Evolutionary conservation across 257 asterid genomes (phyloP).

Genomic region (Solanum acaule): DNA sequence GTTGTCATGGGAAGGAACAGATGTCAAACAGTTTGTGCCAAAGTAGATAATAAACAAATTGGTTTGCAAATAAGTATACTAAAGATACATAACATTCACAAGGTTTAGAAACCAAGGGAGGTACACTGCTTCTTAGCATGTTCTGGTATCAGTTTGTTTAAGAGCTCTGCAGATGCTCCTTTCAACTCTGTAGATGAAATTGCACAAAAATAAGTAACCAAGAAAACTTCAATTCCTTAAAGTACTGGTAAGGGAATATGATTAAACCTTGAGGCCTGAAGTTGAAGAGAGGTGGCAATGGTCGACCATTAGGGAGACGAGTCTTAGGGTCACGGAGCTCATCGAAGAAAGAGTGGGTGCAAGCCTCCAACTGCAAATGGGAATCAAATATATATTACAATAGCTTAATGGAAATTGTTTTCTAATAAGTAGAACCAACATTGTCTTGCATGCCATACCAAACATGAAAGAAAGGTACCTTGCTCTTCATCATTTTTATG

Average conservation of each 20-base stretch:
- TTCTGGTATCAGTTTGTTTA: slow-evolving; percentile 62
- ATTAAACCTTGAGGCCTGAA: slow-evolving; percentile 44
- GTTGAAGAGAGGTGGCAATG: slow-evolving; percentile 65
- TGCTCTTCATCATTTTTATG: background rate
- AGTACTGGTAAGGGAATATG: background rate
- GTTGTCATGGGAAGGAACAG: background rate
- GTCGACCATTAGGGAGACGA: slow-evolving; percentile 60
- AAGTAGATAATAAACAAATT: background rate
- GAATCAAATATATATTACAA: background rate
- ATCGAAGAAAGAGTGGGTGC: slow-evolving; percentile 58
- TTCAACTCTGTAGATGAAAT: slow-evolving; percentile 38
- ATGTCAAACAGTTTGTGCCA: background rate
- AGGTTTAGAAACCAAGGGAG: slow-evolving; percentile 34
- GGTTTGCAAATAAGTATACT: background rate
- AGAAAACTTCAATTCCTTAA: background rate
- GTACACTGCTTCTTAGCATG: slow-evolving; percentile 73
- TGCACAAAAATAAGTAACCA: background rate
- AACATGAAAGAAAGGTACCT: background rate
- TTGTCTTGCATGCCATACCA: background rate
- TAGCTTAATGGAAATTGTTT: background rate
- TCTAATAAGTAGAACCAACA: background rate
- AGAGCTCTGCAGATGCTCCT: slow-evolving; percentile 47
- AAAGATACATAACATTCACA: background rate
- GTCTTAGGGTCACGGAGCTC: slow-evolving; percentile 62
- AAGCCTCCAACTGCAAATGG: slow-evolving; percentile 48